A percentile compares a stretch with the other conserved stretches of the same genome.
Evolutionary conservation across 805 yeast genomes (phyloP).

Genomic region (Candida succiphila): DNA sequence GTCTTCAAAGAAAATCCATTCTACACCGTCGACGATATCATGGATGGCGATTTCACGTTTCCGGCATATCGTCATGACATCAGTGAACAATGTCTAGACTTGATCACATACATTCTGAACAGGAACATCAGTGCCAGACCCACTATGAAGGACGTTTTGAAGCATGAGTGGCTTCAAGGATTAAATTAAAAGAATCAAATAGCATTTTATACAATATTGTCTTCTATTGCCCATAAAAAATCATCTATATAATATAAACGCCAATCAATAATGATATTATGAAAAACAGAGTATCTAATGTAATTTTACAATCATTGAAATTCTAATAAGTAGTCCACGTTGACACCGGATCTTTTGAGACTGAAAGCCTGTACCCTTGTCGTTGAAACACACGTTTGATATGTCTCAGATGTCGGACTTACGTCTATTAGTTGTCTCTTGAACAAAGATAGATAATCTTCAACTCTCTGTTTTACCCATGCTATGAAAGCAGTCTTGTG

Average conservation of each 20-base stretch:
- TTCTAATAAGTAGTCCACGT: constrained; percentile 61
- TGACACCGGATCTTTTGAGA: constrained; percentile 58
- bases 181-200: constrained; percentile 11
- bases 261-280: too few species aligned
- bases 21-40: constrained; percentile 88
- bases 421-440: constrained; percentile 62
- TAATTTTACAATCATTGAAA: not conserved
- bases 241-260: too few species aligned
- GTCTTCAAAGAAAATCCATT: constrained; percentile 93
- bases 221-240: too few species aligned
- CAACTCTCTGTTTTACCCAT: constrained; percentile 65
- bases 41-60: constrained; percentile 77
- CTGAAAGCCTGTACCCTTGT: constrained; percentile 49
- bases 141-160: constrained; percentile 56
- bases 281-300: too few species aligned
- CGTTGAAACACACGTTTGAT: constrained; percentile 43
- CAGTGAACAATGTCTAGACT: constrained; percentile 47
- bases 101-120: constrained; percentile 59
- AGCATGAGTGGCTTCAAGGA: constrained; percentile 57
- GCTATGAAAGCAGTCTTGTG: constrained; percentile 38
- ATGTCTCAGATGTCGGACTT: constrained; percentile 38
- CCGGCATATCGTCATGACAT: constrained; percentile 45
- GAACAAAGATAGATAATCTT: constrained; percentile 46
- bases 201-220: not conserved
- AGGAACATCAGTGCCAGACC: constrained; percentile 63